Conservation (phyloP, 1,139 yeast species). For the Groenewaldozyma sp. region DNA sequence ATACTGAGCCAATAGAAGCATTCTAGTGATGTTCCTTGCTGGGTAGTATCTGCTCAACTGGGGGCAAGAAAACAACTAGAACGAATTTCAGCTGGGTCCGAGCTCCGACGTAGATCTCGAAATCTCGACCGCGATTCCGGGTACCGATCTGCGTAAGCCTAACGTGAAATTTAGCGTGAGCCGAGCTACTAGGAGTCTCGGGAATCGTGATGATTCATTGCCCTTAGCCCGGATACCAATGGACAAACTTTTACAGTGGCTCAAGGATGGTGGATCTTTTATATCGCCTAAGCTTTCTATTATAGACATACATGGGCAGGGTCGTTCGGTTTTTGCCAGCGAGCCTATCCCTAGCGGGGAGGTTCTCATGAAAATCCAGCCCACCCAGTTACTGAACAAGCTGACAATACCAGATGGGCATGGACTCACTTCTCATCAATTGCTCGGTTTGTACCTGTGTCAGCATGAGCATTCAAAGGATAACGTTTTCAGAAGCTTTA, state of each 20-base stretch:
- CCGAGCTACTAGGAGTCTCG: too few species aligned
- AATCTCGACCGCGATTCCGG: too few species aligned
- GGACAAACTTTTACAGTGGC: slow-evolving; percentile 13
- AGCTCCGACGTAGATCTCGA: too few species aligned
- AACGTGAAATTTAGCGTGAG: too few species aligned
- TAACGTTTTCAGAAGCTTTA: slow-evolving; percentile 17
- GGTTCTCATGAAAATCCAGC: slow-evolving; percentile 48
- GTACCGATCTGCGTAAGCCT: too few species aligned
- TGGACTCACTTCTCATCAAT: slow-evolving; percentile 21
- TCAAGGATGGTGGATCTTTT: slow-evolving; percentile 15
- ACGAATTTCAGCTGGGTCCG: too few species aligned
- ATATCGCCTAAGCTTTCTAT: slow-evolving; percentile 25
- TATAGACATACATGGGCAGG: slow-evolving; percentile 36
- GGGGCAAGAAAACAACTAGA: too few species aligned
- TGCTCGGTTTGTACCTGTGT: slow-evolving; percentile 20
- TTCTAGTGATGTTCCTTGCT: not conserved
- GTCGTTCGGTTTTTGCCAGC: slow-evolving; percentile 53
- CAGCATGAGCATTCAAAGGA: slow-evolving; percentile 9
- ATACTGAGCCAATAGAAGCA: not conserved
- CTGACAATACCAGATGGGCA: slow-evolving; percentile 26
- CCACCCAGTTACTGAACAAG: slow-evolving; percentile 49
- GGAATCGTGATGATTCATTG: too few species aligned
- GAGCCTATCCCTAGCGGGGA: slow-evolving; percentile 34
- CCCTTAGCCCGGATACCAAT: too few species aligned
- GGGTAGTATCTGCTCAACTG: not conserved